phyloP scores from a whole-genome alignment of 2,329 filamentous ascomycete genomes.

The Achaetomium macrosporum region DNA sequence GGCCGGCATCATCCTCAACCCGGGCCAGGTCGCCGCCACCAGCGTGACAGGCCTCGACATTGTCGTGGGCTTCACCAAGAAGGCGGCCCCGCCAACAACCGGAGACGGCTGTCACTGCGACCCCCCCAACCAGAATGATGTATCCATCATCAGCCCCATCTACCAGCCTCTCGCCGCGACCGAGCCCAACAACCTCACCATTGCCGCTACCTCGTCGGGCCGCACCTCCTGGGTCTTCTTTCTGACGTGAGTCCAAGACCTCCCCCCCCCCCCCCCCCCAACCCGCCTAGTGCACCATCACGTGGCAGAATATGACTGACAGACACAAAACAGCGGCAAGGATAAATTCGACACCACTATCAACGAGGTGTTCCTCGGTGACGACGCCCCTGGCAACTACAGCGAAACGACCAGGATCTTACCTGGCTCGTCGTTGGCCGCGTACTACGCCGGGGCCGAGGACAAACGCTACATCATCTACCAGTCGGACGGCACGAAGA shows the following conservation, averaged over 20 bases:
- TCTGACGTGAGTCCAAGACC: not conserved
- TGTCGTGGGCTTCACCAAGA: not conserved
- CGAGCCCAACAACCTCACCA: not conserved
- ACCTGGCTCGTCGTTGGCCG: not conserved
- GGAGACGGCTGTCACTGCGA: not conserved
- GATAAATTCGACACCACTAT: not conserved
- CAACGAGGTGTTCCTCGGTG: not conserved
- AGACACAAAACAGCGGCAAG: not conserved
- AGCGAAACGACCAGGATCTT: not conserved
- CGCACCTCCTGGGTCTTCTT: not conserved
- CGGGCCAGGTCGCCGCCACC: not conserved
- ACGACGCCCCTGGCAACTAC: not conserved
- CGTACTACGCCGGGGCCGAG: not conserved
- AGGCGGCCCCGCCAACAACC: not conserved
- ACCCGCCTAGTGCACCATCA: too few species aligned
- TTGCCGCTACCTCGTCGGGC: not conserved
- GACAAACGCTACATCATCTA: not conserved
- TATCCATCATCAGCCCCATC: conserved; percentile 1
- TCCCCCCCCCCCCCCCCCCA: too few species aligned
- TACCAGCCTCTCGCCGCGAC: not conserved
- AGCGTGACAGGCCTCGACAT: not conserved
- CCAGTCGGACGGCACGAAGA: not conserved
- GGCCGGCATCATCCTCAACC: not conserved
- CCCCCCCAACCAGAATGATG: not conserved
- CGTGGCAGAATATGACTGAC: not conserved